Evolutionary conservation across 2,329 filamentous ascomycete genomes (phyloP).

Genomic region (Colletotrichum eremochloae): DNA sequence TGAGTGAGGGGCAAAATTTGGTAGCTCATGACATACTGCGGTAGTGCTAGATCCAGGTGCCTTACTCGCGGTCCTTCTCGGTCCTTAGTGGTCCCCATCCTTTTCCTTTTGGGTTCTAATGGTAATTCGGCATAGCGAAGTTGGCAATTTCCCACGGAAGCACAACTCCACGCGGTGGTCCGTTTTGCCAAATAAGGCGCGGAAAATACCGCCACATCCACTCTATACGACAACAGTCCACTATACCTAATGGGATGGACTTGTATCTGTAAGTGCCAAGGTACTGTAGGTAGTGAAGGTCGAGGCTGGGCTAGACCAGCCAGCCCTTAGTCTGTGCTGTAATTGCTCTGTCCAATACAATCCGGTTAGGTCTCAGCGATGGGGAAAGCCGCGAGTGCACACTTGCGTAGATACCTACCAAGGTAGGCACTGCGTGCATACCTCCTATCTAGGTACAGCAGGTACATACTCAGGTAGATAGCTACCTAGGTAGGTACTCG

Average conservation of each 20-base stretch:
- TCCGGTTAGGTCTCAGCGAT: background rate
- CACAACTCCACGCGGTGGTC: background rate
- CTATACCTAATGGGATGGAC: background rate
- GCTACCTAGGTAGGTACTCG: background rate
- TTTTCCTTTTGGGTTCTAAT: background rate
- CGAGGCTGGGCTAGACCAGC: background rate
- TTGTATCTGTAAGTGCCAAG: background rate
- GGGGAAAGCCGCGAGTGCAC: too few species aligned
- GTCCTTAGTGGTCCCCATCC: background rate
- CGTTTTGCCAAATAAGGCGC: background rate
- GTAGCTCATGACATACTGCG: background rate
- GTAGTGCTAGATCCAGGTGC: background rate
- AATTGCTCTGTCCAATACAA: background rate
- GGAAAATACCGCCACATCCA: background rate
- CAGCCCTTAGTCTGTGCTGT: background rate
- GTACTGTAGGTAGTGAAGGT: background rate
- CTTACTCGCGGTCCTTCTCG: background rate
- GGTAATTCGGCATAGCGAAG: slow-evolving; percentile 69
- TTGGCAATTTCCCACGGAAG: slow-evolving; percentile 6
- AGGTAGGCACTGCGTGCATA: too few species aligned
- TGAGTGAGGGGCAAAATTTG: background rate
- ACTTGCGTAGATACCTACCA: too few species aligned
- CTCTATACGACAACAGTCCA: background rate
- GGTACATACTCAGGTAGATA: background rate
- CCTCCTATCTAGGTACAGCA: too few species aligned